Percentiles rank a stretch among this genome's conserved stretches.
Conservation (phyloP, 2,329 filamentous ascomycete genomes). For the Shiraia bambusicola region DNA sequence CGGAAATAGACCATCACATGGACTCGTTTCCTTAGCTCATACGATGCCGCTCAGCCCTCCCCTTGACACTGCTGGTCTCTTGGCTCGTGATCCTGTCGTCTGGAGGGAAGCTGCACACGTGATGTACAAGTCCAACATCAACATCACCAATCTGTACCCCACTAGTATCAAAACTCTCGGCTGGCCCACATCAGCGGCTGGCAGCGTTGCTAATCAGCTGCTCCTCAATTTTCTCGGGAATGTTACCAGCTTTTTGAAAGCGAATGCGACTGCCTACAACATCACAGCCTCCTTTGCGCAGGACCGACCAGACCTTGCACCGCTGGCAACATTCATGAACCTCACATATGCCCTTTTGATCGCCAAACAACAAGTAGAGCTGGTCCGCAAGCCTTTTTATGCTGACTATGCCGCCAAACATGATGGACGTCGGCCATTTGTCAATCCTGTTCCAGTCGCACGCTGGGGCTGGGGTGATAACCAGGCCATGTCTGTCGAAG, state of each 20-base stretch:
- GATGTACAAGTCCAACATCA: constrained; percentile 51
- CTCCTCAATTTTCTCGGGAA: constrained; percentile 48
- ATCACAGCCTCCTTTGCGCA: constrained; percentile 41
- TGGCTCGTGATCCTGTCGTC: constrained; percentile 49
- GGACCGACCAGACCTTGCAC: constrained; percentile 32
- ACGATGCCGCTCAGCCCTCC: constrained; percentile 53
- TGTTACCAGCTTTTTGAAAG: constrained; percentile 47
- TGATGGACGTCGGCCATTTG: constrained; percentile 50
- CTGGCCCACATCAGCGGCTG: constrained; percentile 43
- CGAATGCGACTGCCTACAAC: constrained; percentile 42
- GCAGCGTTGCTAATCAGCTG: constrained; percentile 40
- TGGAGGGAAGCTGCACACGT: constrained; percentile 49
- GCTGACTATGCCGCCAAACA: constrained; percentile 51
- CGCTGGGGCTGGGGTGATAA: constrained; percentile 53
- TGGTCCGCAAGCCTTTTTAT: constrained; percentile 53
- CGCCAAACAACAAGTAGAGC: constrained; percentile 50
- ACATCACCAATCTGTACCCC: constrained; percentile 46
- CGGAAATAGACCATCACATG: constrained; percentile 53
- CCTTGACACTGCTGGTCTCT: constrained; percentile 52
- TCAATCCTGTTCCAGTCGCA: constrained; percentile 52
- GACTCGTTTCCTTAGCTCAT: constrained; percentile 50
- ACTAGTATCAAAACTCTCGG: constrained; percentile 45
- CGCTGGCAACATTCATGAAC: constrained; percentile 44
- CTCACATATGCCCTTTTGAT: constrained; percentile 52
- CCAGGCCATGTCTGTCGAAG: constrained; percentile 40